Base-by-base conservation (phyloP, 805 yeast genomes). In the Starmerella potacharoeniae region DNA sequence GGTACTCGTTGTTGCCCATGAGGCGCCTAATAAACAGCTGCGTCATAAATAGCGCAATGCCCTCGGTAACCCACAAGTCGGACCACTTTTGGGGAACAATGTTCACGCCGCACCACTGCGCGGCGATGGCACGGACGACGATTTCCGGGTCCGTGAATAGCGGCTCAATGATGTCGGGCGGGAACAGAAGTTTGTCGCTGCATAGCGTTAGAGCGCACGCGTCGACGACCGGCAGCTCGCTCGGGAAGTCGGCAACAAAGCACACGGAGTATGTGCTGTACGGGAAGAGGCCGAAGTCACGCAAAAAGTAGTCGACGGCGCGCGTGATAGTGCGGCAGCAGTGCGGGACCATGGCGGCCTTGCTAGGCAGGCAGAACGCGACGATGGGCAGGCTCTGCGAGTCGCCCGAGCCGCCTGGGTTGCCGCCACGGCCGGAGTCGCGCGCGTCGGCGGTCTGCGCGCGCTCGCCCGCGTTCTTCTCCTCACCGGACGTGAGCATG, bases 81-180 rank as follows among this genome's bases (percentile, higher is more conserved):
- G 85, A 80, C 66, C 82, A 77, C 0, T 82, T 77, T 53, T 77
- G 77, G 0, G 97, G 96, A 3, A 88, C 83, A 17, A 93, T 87
- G 66, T 86, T 87, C 37, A 93, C 83, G 16, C 97, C 96, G 0
- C 95, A 79, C 95, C 97, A 93, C 67, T 93, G 98, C 5, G 80
- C 77, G 0, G 97, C 84, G 22, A 93, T 68, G 0, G 86, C 82
- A 54, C 80, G 78, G 0, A 91, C 75, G 3, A 93, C 67, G 0
- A 73, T 66, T 57, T 86, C 88, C 0, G 96, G 86, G 2, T 80
- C 77, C 0, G 78, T 64, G 61, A 84, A 82, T 53, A 87, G 74
- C 1, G 95, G 91, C 60, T 93, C 98, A 35, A 93, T 81, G 10
- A 81, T 71, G 36, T 79, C 78, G 0, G 91, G 75, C 0, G 90